These are phyloP conservation scores for Leccinum boreale DNA, from an alignment of 768 basidiomycete species.

Conservation along the genomic window DNA sequence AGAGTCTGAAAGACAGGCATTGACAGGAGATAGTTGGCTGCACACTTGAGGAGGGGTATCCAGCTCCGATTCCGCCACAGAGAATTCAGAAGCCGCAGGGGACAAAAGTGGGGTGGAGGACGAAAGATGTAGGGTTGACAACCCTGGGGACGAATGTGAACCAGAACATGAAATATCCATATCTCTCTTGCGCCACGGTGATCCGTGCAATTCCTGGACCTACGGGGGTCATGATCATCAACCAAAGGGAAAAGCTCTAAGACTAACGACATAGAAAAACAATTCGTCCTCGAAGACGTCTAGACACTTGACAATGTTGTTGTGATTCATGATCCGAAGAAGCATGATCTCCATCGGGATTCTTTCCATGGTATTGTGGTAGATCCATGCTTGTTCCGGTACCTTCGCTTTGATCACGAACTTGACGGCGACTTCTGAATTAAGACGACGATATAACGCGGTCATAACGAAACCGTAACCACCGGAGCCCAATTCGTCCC, in stretches of 20 bases:
- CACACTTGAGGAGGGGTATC: slow-evolving; percentile 40
- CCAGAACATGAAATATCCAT: slow-evolving; percentile 33
- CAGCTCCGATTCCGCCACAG: slow-evolving; percentile 41
- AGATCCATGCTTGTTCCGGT: slow-evolving; percentile 49
- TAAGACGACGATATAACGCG: slow-evolving; percentile 57
- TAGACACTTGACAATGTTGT: slow-evolving; percentile 78
- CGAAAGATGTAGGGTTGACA: slow-evolving; percentile 21
- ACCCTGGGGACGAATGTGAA: slow-evolving; percentile 25
- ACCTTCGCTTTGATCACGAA: slow-evolving; percentile 83
- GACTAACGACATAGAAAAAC: slow-evolving; percentile 83
- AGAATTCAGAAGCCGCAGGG: slow-evolving; percentile 50
- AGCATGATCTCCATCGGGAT: slow-evolving; percentile 83
- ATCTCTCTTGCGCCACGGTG: slow-evolving; percentile 69
- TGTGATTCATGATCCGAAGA: slow-evolving; percentile 69
- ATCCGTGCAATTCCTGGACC: slow-evolving; percentile 92
- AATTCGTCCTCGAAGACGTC: slow-evolving; percentile 81
- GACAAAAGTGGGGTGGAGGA: slow-evolving; percentile 54
- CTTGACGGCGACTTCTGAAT: slow-evolving; percentile 85
- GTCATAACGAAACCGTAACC: slow-evolving; percentile 97
- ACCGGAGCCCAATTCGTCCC: slow-evolving; percentile 82
- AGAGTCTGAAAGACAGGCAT: slow-evolving; percentile 15
- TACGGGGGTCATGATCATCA: slow-evolving; percentile 28
- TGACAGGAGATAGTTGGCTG: slow-evolving; percentile 21
- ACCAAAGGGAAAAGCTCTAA: not conserved
- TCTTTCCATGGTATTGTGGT: slow-evolving; percentile 56